phyloP scores from a whole-genome alignment of 257 asterid genomes.

The Ballota nigra region DNA sequence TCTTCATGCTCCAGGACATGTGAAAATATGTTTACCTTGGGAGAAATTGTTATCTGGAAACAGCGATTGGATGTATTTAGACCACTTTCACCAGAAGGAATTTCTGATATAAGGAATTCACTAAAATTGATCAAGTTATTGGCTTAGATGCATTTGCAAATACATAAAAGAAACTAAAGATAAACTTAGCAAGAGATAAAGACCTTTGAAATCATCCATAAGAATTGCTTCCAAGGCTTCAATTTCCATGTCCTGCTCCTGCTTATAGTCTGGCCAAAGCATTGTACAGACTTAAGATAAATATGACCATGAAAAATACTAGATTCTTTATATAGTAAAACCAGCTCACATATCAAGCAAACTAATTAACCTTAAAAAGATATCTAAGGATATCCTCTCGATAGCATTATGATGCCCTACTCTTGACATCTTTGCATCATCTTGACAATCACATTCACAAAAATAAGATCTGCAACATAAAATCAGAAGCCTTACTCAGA shows the following conservation, averaged over 20 bases:
- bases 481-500: no score
- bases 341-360: not conserved
- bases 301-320: not conserved
- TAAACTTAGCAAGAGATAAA: constrained; percentile 10
- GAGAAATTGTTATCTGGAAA: constrained; percentile 78
- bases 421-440: not conserved
- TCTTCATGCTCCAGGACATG: constrained; percentile 17
- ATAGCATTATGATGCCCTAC: not conserved
- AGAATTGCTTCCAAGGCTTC: constrained; percentile 98
- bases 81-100: constrained; percentile 87
- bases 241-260: constrained; percentile 96
- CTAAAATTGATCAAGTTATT: constrained; percentile 32
- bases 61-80: constrained; percentile 77
- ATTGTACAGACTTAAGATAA: constrained; percentile 24
- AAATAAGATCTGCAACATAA: no score
- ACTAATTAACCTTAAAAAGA: no score
- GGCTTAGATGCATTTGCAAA: constrained; percentile 22
- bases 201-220: constrained; percentile 85
- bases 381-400: not conserved
- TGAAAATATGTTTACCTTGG: constrained; percentile 57
- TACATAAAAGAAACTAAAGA: constrained; percentile 8
- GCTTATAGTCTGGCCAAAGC: constrained; percentile 59
- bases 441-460: no score
- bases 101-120: constrained; percentile 66
- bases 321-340: not conserved